Evolutionary conservation across 495 filamentous ascomycete species (phyloP).

Genomic region (Neurospora intermedia): DNA sequence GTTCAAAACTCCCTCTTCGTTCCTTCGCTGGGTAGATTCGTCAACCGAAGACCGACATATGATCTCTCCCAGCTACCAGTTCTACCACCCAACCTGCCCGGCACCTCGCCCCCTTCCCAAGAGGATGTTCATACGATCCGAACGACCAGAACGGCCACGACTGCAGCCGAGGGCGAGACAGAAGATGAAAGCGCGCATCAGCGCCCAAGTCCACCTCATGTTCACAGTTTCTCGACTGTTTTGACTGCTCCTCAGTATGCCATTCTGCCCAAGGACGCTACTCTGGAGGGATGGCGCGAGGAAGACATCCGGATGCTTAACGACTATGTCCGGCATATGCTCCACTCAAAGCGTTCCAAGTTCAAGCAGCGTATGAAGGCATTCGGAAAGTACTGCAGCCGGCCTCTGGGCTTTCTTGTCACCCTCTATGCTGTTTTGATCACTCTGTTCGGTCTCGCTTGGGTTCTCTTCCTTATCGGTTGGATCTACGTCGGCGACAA

Average conservation of each 20-base stretch:
- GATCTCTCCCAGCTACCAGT: conserved; percentile 42
- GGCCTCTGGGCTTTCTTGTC: conserved; percentile 64
- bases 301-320: conserved; percentile 63
- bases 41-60: conserved; percentile 67
- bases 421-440: conserved; percentile 73
- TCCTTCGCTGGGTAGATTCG: conserved; percentile 51
- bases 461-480: conserved; percentile 77
- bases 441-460: conserved; percentile 68
- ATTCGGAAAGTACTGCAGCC: conserved; percentile 62
- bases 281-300: conserved; percentile 55
- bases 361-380: conserved; percentile 67
- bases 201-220: conserved; percentile 2
- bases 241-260: conserved; percentile 41
- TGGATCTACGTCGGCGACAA: conserved; percentile 73
- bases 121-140: conserved; percentile 4
- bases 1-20: conserved; percentile 72
- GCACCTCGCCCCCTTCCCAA: conserved; percentile 14
- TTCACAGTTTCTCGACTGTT: conserved; percentile 33
- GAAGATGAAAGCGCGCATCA: not conserved
- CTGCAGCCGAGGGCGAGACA: not conserved
- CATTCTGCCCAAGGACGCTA: conserved; percentile 52
- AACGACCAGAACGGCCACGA: not conserved
- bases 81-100: conserved; percentile 3
- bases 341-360: conserved; percentile 64
- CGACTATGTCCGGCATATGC: conserved; percentile 71